Base-by-base conservation (phyloP, 140 eudicot species). In the Flaveria floridana region DNA sequence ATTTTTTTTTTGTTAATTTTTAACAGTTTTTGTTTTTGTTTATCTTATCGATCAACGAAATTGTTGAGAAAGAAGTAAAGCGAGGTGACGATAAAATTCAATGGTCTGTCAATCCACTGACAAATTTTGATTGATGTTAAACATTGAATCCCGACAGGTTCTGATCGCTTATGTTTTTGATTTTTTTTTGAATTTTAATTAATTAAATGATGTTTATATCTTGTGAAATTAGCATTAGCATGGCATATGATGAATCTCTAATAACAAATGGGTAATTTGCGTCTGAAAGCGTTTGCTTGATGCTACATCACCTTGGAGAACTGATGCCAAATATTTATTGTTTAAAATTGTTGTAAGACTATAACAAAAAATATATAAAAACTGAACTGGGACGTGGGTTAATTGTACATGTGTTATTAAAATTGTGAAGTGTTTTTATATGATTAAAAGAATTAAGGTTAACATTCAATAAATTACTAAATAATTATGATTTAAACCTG, bases 291-390 rank as follows among this genome's bases (percentile, higher is more conserved):
- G 8, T 79, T 76, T 55, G 25, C 1, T 47, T 89, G 91, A 87
- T 86, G 96, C 75, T 83, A 75, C 6, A 73, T 76, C 89, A 90
- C 89, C 89, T 89, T 87, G 93, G 89, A 89, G 96, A 90, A 80
- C 96, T 90, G 96, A 90, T 87, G 89, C 85, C 79, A 0, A 3
- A 14, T 12, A 12, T 48, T 14, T 48, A 0, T 44, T 2, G 0
- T 2, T 7, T 44, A 0, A 9, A 9, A 3, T 7, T 42, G 46
- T 41, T 41, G 28, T 0, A 26, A 26, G 5, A 30, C 37, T 3
- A 2, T 34, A 34, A 34, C 41, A 34, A 34, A 34, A 34, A 34
- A 5, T 0, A 6, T 0, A 34, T 3, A 4, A 30, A 34, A 34
- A 34, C 8, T 34, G 41, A 34, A 34, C 8, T 34, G 1, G 41